Evolutionary conservation across 1,139 yeast species (phyloP), one percentile per base, ranked within the genome.

Genomic region (Saccharomyces hybrid): DNA sequence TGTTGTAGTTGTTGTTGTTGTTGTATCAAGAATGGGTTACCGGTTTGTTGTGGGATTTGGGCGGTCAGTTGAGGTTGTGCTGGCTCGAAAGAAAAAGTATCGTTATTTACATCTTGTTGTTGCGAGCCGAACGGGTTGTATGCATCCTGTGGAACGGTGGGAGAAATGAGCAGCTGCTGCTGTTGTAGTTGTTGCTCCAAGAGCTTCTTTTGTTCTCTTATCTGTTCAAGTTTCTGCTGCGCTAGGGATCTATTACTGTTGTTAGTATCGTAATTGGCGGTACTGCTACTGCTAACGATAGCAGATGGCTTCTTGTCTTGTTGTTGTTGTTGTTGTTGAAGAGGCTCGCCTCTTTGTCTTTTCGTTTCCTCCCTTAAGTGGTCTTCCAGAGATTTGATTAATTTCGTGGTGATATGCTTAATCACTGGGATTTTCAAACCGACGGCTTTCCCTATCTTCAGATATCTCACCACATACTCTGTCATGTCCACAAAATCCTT

Each of bases 401-500:
- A 78, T 27, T 96, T 95, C 1, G 97, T 91, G n/a, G 98, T 98
- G 0, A 98, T 97, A 71, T 93, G 99, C 69, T 89, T 89, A 57
- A 93, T 91, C 13, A 96, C 91, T 28, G 99, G 99, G 29, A 93
- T 96, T 66, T 87, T 90, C 58, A 93, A 75, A 64, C 90, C 90
- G 0, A 98, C 89, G 2, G 93, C 83, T 67, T 93, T 91, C 5
- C 98, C 99, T 20, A 87, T 84, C 62, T 95, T 82, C 64, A 93
- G 76, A 69, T 86, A 93, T 62, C 84, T 86, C 47, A 93, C 93
- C 23, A 91, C 98, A 65, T 85, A 85, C 54, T 85, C 84, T 0
- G 99, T 93, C 67, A 89, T 84, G 57, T 84, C 86, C 51, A 91
- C 95, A 71, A 93, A 93, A 57, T 79, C 80, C 63, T 86, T 88